Percentiles rank a stretch among this genome's conserved stretches.
These are phyloP conservation scores for Zygotorulaspora danielsina DNA, from an alignment of 805 yeast genomes.

Conservation along the genomic window DNA sequence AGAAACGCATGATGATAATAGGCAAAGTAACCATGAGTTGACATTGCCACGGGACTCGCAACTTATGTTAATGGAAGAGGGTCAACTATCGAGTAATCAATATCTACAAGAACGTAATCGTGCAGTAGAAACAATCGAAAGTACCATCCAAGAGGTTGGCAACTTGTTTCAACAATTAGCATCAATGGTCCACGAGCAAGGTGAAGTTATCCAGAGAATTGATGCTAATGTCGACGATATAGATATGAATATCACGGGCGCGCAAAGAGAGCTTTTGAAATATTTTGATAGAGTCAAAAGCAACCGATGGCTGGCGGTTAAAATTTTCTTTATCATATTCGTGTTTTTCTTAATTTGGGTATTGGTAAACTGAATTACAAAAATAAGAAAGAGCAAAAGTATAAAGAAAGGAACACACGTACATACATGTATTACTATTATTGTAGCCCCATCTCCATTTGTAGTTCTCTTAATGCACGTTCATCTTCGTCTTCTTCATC, in stretches of 20 bases:
- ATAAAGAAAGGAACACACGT: constrained; percentile 4
- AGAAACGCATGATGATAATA: constrained; percentile 11
- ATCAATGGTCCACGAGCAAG: constrained; percentile 96
- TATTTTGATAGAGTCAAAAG: constrained; percentile 83
- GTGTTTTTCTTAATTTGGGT: constrained; percentile 77
- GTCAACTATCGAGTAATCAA: constrained; percentile 47
- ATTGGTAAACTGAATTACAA: constrained; percentile 49
- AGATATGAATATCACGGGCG: constrained; percentile 82
- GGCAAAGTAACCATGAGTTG: constrained; percentile 37
- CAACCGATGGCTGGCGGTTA: constrained; percentile 87
- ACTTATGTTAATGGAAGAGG: constrained; percentile 78
- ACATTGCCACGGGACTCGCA: constrained; percentile 86
- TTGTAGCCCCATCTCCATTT: constrained; percentile 81
- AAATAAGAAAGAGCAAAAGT: constrained; percentile 3
- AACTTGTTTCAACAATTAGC: constrained; percentile 91
- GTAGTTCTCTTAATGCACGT: constrained; percentile 71
- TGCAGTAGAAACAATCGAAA: constrained; percentile 94
- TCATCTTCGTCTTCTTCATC: constrained; percentile 78
- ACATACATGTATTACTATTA: constrained; percentile 4
- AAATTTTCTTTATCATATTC: constrained; percentile 82
- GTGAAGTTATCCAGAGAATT: constrained; percentile 91
- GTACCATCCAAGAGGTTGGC: constrained; percentile 97
- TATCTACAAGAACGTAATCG: constrained; percentile 79
- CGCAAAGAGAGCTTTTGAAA: constrained; percentile 87
- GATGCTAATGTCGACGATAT: constrained; percentile 95